Base-by-base conservation (phyloP, 192 early-diverging fungal genomes). In the Linnemannia hyalina region DNA sequence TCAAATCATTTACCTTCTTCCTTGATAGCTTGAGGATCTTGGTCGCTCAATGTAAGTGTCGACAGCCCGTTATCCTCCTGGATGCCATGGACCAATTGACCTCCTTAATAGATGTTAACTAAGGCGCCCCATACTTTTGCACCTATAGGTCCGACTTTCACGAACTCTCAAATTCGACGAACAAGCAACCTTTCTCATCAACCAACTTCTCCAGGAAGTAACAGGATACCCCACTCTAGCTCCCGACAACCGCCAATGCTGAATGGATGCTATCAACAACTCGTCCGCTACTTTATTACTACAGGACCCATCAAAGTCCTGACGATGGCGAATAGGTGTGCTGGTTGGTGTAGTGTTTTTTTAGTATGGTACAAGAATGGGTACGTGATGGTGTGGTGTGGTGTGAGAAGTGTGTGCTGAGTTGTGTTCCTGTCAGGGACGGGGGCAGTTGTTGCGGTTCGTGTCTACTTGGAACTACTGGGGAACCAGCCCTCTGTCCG, bases 401-500 rank as follows among this genome's bases (percentile, higher is more conserved):
- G 35, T 35, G 35, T 35, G 35, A 35, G 35, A 35, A 35, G 35
- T 65, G 29, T 11, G 15, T 52, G 49, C 49, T 20, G 49, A 16
- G 16, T 46, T 46, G 11, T 52, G 49, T 52, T 22, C 49, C 29
- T 65, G 60, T 26, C 23, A 15, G 4, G n/a, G 60, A 2, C 38
- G 38, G 38, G 38, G 1, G 60, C 9, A 9, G 60, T 26, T 57
- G 7, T 57, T 32, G 26, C 11, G 60, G 36, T 44, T 3, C 29
- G 35, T n/a, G 23, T 60, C 26, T 22, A 80, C 13, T 76, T 85
- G 54, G 73, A 76, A n/a, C 49, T 41, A 23, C 60, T 49, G 16
- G 84, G 26, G 63, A 86, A 72, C 84, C 84, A 86, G 69, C 90
- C 79, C 49, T 89, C 82, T 23, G 79, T 57, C 57, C 80, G 83